phyloP scores from a whole-genome alignment of 495 filamentous ascomycete species.

The Aspergillus nanangensis region DNA sequence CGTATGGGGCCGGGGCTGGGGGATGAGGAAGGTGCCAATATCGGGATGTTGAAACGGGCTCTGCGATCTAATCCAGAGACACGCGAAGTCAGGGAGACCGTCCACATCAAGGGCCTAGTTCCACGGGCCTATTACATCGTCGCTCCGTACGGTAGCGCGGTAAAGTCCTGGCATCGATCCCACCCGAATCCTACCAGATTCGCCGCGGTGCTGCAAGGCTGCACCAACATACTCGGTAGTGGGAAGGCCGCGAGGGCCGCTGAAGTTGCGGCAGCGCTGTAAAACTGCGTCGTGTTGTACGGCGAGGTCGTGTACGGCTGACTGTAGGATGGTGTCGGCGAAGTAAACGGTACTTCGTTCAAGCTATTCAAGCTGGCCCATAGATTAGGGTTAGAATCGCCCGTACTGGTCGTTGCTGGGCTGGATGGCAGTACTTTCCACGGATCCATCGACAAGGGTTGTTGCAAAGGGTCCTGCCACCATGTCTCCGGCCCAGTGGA shows the following conservation, averaged over 20 bases:
- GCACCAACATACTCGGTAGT: conserved; percentile 83
- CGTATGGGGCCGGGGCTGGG: conserved; percentile 14
- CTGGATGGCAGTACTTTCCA: conserved; percentile 95
- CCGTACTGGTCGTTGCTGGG: conserved; percentile 63
- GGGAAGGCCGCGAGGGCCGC: conserved; percentile 67
- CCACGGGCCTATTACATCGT: conserved; percentile 42
- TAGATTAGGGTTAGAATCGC: conserved; percentile 66
- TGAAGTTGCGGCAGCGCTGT: conserved; percentile 59
- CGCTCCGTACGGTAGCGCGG: conserved; percentile 55
- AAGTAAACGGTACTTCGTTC: conserved; percentile 64
- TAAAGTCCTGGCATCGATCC: conserved; percentile 59
- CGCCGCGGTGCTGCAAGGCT: conserved; percentile 69
- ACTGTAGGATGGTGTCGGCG: conserved; percentile 73
- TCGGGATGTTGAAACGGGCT: conserved; percentile 14
- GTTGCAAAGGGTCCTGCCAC: conserved; percentile 61
- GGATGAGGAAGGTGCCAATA: conserved; percentile 7
- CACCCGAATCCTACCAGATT: conserved; percentile 73
- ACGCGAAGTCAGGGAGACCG: conserved; percentile 23
- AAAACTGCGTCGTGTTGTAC: conserved; percentile 64
- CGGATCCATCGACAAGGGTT: conserved; percentile 71
- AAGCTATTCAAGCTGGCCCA: conserved; percentile 73
- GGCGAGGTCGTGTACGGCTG: conserved; percentile 70
- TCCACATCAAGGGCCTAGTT: conserved; percentile 23
- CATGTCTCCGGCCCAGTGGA: conserved; percentile 73
- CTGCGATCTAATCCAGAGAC: conserved; percentile 22